Conservation (phyloP, 139 green algal species). For the Volvox reticuliferus region DNA sequence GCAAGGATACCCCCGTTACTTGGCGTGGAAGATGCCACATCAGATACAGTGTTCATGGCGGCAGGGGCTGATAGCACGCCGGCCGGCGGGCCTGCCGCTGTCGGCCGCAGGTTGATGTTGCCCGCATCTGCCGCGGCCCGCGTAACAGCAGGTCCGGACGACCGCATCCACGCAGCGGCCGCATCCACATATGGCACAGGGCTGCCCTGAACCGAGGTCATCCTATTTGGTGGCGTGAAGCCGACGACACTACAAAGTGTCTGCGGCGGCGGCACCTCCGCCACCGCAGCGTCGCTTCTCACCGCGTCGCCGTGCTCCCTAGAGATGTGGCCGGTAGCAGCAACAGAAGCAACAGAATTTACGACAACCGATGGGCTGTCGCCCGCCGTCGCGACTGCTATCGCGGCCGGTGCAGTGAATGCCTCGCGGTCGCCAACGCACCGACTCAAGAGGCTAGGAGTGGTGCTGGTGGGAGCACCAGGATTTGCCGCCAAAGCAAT, state of each 20-base stretch:
- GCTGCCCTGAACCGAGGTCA: neutral
- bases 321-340: too few relatives aligned
- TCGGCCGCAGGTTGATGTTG: too few relatives aligned
- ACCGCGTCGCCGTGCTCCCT: neutral
- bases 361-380: too few relatives aligned
- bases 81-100: too few relatives aligned
- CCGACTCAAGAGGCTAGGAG: constrained; percentile 8
- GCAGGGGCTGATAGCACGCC: too few relatives aligned
- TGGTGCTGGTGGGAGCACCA: neutral
- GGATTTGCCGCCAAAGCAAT: neutral
- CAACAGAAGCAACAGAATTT: too few relatives aligned
- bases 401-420: neutral
- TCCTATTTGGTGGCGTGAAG: neutral
- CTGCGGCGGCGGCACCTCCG: neutral
- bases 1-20: too few relatives aligned
- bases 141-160: neutral
- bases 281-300: neutral
- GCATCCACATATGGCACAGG: neutral
- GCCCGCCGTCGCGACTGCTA: too few relatives aligned
- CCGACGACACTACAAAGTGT: neutral
- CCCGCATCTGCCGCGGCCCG: too few relatives aligned
- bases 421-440: neutral
- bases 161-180: neutral
- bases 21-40: too few relatives aligned
- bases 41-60: too few relatives aligned